phyloP scores from a whole-genome alignment of 2,329 filamentous ascomycete genomes.

The Nemania sp. region DNA sequence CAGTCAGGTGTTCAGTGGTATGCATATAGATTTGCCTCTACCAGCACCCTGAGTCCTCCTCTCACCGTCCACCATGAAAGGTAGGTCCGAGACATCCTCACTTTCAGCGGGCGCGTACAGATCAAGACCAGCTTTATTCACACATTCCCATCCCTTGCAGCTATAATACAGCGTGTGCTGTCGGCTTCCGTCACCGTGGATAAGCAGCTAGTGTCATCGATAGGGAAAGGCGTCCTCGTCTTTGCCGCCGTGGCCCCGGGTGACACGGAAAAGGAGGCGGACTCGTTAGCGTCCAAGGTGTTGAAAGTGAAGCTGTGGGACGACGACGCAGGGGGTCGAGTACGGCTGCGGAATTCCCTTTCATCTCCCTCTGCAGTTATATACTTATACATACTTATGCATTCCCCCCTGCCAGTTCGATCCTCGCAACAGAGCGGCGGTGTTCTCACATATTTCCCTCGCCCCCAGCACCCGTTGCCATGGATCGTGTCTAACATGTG shows the following conservation, averaged over 20 bases:
- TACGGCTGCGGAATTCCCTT: constrained; percentile 45
- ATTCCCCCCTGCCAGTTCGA: background rate
- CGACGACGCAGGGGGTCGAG: constrained; percentile 71
- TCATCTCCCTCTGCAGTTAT: background rate
- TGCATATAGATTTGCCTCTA: too few relatives aligned
- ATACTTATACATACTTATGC: background rate
- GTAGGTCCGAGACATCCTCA: constrained; percentile 32
- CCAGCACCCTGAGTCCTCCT: too few relatives aligned
- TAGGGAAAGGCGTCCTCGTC: constrained; percentile 86
- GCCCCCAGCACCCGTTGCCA: background rate
- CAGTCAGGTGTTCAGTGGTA: too few relatives aligned
- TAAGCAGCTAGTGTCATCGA: constrained; percentile 84
- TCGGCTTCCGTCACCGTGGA: constrained; percentile 97
- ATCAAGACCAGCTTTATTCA: constrained; percentile 21
- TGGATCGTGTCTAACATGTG: constrained; percentile 26
- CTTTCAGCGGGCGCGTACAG: constrained; percentile 7
- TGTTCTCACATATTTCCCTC: background rate
- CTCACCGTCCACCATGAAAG: constrained; percentile 42
- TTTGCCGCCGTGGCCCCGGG: constrained; percentile 90
- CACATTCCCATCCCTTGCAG: constrained; percentile 51
- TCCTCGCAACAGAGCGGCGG: background rate
- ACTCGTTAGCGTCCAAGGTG: constrained; percentile 81
- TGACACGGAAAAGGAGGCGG: constrained; percentile 86
- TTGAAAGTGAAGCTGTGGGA: constrained; percentile 93
- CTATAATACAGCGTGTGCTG: constrained; percentile 89